Evolutionary conservation across 495 filamentous ascomycete species (phyloP).

Genomic region (Aspergillus kassunensis): DNA sequence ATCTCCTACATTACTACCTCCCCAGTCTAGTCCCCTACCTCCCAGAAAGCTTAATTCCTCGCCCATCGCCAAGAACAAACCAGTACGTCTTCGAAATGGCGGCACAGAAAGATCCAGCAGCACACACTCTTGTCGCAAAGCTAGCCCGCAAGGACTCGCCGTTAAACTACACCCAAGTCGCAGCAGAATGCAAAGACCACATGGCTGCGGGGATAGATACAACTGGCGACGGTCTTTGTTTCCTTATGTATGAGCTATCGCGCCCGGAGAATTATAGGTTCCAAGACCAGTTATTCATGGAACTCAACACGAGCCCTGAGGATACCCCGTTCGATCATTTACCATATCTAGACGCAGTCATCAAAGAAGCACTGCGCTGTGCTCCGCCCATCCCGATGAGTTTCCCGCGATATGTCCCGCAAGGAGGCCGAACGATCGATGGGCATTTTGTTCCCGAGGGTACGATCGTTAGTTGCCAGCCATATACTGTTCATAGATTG

Average conservation of each 20-base stretch:
- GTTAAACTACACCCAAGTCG: slow-evolving; percentile 26
- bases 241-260: slow-evolving; percentile 65
- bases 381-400: slow-evolving; percentile 65
- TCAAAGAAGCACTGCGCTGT: slow-evolving; percentile 56
- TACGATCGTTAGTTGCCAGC: slow-evolving; percentile 62
- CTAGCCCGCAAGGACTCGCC: slow-evolving; percentile 29
- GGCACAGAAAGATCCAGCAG: slow-evolving; percentile 19
- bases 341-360: slow-evolving; percentile 57
- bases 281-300: slow-evolving; percentile 45
- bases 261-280: slow-evolving; percentile 41
- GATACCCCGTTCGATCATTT: slow-evolving; percentile 45
- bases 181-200: slow-evolving; percentile 47
- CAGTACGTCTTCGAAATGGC: slow-evolving; percentile 27
- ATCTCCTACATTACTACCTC: slow-evolving; percentile 24
- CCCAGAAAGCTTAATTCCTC: slow-evolving; percentile 24
- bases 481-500: slow-evolving; percentile 62
- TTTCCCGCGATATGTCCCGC: slow-evolving; percentile 57
- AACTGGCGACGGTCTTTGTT: slow-evolving; percentile 60
- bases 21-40: slow-evolving; percentile 25
- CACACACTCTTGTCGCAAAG: slow-evolving; percentile 30
- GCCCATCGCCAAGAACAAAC: slow-evolving; percentile 29
- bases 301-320: slow-evolving; percentile 29
- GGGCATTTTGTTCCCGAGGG: slow-evolving; percentile 51
- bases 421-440: slow-evolving; percentile 33
- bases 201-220: slow-evolving; percentile 64